Evolutionary conservation across 2,329 filamentous ascomycete genomes (phyloP).

Genomic region (Tolypocladium nubicola): DNA sequence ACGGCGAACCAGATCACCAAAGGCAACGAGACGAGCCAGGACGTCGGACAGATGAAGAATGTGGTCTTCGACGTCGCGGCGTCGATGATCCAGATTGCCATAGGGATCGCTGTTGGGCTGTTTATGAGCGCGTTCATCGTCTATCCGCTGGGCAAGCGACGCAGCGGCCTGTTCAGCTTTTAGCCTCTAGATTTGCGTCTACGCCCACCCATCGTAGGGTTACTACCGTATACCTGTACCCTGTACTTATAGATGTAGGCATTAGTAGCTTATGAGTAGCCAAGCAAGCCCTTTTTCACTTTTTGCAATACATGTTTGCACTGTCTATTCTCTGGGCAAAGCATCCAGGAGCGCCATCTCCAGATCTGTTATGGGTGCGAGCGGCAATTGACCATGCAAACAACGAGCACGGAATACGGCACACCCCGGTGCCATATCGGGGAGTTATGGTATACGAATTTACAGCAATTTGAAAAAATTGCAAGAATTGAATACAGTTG

Average conservation of each 20-base stretch:
- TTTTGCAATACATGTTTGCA: background rate
- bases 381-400: background rate
- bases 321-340: background rate
- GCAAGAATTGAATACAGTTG: background rate
- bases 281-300: background rate
- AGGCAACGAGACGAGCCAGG: constrained; percentile 25
- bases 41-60: constrained; percentile 9
- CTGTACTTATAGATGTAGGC: background rate
- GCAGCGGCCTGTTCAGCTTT: constrained; percentile 39
- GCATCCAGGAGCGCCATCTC: background rate
- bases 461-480: background rate
- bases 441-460: too few relatives aligned
- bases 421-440: too few relatives aligned
- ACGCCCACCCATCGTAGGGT: background rate
- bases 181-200: constrained; percentile 9
- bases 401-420: background rate
- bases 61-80: constrained; percentile 35
- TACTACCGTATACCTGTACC: background rate
- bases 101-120: constrained; percentile 39
- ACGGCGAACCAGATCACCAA: constrained; percentile 34
- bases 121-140: constrained; percentile 38
- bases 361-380: too few relatives aligned
- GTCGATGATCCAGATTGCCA: constrained; percentile 42
- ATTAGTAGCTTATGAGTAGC: background rate
- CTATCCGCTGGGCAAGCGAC: constrained; percentile 38